Evolutionary conservation across 164 flowering plant species (phyloP), one percentile per base, ranked within the genome.

Genomic region (Saururus chinensis): DNA sequence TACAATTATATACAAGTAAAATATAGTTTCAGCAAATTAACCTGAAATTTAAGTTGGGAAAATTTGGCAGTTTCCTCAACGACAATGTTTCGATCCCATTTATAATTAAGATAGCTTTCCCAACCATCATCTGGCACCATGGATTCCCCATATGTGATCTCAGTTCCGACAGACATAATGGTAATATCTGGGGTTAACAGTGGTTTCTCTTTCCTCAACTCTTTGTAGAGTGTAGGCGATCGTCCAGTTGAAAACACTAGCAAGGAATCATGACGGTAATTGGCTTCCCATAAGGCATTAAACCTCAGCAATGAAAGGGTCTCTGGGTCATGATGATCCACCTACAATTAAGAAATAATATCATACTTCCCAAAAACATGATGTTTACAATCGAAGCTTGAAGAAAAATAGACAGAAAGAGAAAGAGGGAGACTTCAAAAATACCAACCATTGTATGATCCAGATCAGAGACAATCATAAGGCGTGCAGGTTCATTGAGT

Each of bases 151-250:
- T 88, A 95, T 9, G 95, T 83, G 68, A 95, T 93, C 81, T 93
- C 99, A 59, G 99, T 93, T 60, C 99, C 99, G 57, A 93, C 97
- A 52, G 99, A 93, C 95, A 84, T 90, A 64, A 93, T 88, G 25
- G 95, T 88, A 65, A 90, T 85, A 69, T 93, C 99, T 17, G 99
- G 99, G 59, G 96, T 95, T 60, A 91, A 66, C 90, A 95, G 74
- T 59, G 96, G 97, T 72, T 87, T 91, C 81, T 95, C 96, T 75
- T 86, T 84, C 79, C 96, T 93, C 80, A 93, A 74, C 69, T 87
- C 72, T 64, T 87, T 83, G 87, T 93, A 93, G 37, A 84, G 80
- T 7, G 88, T 84, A 51, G 84, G 95, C 13, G 99, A 91, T 63
- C 99, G 78, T 60, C 96, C 99, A 71, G 99, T 91, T 24, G 99